Base-by-base conservation (phyloP, 2,329 filamentous ascomycete species). In the Lasiodiplodia sp. region DNA sequence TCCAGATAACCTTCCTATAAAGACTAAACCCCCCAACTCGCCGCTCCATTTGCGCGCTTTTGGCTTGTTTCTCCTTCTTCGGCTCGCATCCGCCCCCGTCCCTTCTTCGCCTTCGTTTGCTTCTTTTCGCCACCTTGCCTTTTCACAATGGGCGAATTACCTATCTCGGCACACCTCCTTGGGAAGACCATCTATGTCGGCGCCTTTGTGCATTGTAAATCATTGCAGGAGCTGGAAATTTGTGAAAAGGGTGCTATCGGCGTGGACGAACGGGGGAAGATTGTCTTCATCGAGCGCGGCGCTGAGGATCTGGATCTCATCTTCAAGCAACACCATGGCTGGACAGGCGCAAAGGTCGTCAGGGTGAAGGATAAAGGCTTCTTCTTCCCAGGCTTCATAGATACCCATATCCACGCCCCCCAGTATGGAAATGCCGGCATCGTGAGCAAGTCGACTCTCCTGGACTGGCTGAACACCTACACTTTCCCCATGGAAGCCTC, bases 381-480 rank as follows among this genome's bases (percentile, higher is more conserved):
- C 82, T 94, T 93, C 83, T 95, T 96, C 74, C 92, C 92, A 0
- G 92, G 92, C 6, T 94, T 95, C 76, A 89, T 96, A 70, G 95
- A 99, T 79, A 97, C 96, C 0, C 96, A 99, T 79, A 92, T 97
- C 69, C 96, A 99, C 78, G 96, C 96, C 10, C 88, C 94, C 0
- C 96, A 99, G 82, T 97, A 97, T 75, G 94, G 95, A 69, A 99
- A 99, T 76, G 88, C 89, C 1, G 96, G 96, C 69, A 91, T 99
- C 71, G 98, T 98, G 77, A 96, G 96, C 75, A 96, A 94, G 72
- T 91, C 92, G 0, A 97, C 95, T 0, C 89, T 99, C 38, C 87
- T 99, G 16, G 91, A 96, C 81, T 99, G 96, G 96, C 85, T 99
- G 5, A 88, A 94, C 74, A 96, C 86, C 18, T 98, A 99, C 83